These are phyloP conservation scores for Ophidiomyces ophidiicola DNA, from an alignment of 2,329 filamentous ascomycete species.

Conservation along the genomic window DNA sequence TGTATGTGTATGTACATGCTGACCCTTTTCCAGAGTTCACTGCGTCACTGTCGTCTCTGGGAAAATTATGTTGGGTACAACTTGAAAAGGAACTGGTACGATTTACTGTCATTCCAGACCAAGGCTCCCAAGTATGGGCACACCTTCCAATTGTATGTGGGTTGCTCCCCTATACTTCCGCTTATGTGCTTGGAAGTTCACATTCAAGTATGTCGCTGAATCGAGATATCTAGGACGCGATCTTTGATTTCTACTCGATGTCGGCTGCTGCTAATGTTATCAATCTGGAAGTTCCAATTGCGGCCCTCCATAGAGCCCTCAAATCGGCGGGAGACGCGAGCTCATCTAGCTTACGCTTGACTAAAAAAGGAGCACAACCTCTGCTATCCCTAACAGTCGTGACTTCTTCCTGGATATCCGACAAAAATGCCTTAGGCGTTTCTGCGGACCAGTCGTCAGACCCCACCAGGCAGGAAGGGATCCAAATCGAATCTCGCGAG, in stretches of 20 bases:
- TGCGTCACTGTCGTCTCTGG: slow-evolving; percentile 51
- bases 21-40: slow-evolving; percentile 42
- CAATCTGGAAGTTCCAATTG: slow-evolving; percentile 89
- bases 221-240: slow-evolving; percentile 66
- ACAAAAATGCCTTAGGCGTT: slow-evolving; percentile 45
- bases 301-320: slow-evolving; percentile 76
- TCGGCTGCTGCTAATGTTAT: slow-evolving; percentile 89
- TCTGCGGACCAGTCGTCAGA: slow-evolving; percentile 34
- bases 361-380: slow-evolving; percentile 80
- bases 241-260: slow-evolving; percentile 83
- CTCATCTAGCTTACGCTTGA: slow-evolving; percentile 73
- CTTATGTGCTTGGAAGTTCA: not conserved
- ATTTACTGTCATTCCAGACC: slow-evolving; percentile 91
- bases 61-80: slow-evolving; percentile 81
- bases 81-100: slow-evolving; percentile 77
- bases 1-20: slow-evolving; percentile 10
- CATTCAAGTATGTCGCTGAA: slow-evolving; percentile 21
- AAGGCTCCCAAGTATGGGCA: slow-evolving; percentile 94
- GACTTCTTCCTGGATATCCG: slow-evolving; percentile 39
- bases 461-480: slow-evolving; percentile 22
- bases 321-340: slow-evolving; percentile 73
- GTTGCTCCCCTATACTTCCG: not conserved
- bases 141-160: slow-evolving; percentile 41
- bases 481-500: slow-evolving; percentile 45
- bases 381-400: slow-evolving; percentile 83